phyloP scores from a whole-genome alignment of 1,139 yeast genomes.

The Blastobotrys raffinosifermentans region DNA sequence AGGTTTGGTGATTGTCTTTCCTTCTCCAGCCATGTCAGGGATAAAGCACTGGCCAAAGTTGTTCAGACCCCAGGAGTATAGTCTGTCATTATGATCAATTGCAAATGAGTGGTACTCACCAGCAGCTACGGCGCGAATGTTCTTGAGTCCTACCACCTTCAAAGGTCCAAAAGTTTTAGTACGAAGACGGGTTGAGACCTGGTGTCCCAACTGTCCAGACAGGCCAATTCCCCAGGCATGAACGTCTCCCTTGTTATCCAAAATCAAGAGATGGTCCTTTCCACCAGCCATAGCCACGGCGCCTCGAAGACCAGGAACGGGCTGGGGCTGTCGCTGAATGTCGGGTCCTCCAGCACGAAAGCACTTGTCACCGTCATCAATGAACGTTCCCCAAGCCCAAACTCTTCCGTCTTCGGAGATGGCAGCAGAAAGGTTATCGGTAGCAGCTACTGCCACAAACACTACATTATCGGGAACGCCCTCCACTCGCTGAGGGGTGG shows the following conservation, averaged over 20 bases:
- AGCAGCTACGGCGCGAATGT: constrained; percentile 73
- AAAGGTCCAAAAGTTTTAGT: constrained; percentile 32
- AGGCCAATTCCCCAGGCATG: constrained; percentile 98
- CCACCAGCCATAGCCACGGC: constrained; percentile 89
- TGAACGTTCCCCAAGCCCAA: constrained; percentile 96
- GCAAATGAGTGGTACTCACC: constrained; percentile 98
- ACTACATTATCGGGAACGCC: constrained; percentile 52
- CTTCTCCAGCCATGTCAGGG: constrained; percentile 70
- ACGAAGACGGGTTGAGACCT: constrained; percentile 28
- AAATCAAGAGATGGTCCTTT: constrained; percentile 81
- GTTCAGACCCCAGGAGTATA: constrained; percentile 90
- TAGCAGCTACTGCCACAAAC: constrained; percentile 82
- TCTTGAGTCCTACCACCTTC: constrained; percentile 42
- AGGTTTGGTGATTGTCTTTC: constrained; percentile 63
- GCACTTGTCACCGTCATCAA: constrained; percentile 87
- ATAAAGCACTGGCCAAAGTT: constrained; percentile 96
- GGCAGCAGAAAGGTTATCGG: constrained; percentile 84
- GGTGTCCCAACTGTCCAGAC: constrained; percentile 82
- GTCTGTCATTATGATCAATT: constrained; percentile 61
- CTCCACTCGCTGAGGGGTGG: constrained; percentile 77
- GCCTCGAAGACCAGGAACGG: constrained; percentile 55
- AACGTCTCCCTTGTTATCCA: constrained; percentile 80
- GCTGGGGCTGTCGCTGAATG: constrained; percentile 62
- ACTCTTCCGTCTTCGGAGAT: constrained; percentile 78
- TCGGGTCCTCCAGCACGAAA: constrained; percentile 56